Base-by-base conservation (phyloP, 768 basidiomycete genomes). In the Mycena vulgaris region DNA sequence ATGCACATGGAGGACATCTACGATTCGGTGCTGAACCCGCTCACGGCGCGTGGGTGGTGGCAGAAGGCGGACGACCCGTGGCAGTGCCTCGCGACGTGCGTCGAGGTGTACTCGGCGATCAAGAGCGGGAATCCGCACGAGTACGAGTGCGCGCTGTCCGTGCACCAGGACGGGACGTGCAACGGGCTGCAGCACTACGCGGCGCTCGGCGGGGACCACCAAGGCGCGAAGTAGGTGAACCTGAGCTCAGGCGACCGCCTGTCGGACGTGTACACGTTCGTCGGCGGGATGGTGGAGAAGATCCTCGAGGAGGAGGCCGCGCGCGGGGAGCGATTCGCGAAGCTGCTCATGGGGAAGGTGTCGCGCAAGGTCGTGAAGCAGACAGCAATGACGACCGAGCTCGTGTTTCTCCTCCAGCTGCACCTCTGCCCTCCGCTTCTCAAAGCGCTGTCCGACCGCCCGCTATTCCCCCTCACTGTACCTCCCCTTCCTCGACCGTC, bases 161-260 rank as follows among this genome's bases (percentile, higher is more conserved):
- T 98, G 8, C 98, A 99, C 78, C 97, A 99, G 80, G 98, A 99
- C 73, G 97, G 98, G 3, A 98, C 98, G 0, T 99, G 98, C 75
- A 99, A 99, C 74, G 98, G 97, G 28, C 86, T 99, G 71, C 98
- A 99, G 82, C 97, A 99, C 79, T 99, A 99, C 76, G 98, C 98
- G 7, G 98, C 98, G 0, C 89, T 99, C 6, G 98, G 98, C 51
- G 97, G 98, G 8, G 98, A 99, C 77, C 85, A 86, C 16, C 86
- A 88, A 35, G 98, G 98, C 66, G 98, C 98, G 1, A 84, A 85
- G 67, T 97, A 98, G 77, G 98, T 99, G 77, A 99, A 99, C 78
- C 85, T 99, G 57, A 88, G 89, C 39, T 91, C 90, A 10, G 90
- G 92, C 0, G 95, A 96, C 70, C 86, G 91, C 31, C 98, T 97